A percentile compares a stretch with the other conserved stretches of the same genome.
Evolutionary conservation across 2,329 filamentous ascomycete genomes (phyloP).

Genomic region (Rhynchosporium graminicola): DNA sequence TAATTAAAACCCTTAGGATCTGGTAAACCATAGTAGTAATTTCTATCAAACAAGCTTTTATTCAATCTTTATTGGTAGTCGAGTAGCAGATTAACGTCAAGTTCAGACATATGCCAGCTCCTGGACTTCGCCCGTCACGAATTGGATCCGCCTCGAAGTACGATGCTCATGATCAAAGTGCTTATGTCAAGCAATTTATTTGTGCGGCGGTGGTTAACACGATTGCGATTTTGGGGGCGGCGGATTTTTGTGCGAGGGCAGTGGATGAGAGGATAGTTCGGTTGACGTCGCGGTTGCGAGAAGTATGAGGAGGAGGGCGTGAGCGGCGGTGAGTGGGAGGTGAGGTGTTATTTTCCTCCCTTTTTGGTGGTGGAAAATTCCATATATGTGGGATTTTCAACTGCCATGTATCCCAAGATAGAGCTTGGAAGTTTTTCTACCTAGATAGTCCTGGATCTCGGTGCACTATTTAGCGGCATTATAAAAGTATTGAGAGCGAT

Average conservation of each 20-base stretch:
- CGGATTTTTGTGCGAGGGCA: constrained; percentile 17
- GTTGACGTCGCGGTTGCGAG: constrained; percentile 6
- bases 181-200: constrained; percentile 9
- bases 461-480: background rate
- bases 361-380: background rate
- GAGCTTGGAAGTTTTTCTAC: background rate
- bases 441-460: too few relatives aligned
- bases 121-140: too few relatives aligned
- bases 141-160: too few relatives aligned
- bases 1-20: too few relatives aligned
- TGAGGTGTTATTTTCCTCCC: background rate
- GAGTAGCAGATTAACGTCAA: too few relatives aligned
- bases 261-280: constrained; percentile 19
- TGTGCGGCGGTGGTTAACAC: constrained; percentile 13
- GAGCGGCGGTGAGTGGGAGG: background rate
- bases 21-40: too few relatives aligned
- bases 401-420: background rate
- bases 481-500: background rate
- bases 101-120: too few relatives aligned
- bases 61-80: too few relatives aligned
- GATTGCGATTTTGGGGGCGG: constrained; percentile 12
- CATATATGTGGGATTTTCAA: background rate
- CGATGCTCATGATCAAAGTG: background rate
- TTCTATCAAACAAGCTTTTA: too few relatives aligned
- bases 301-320: constrained; percentile 9